phyloP scores from a whole-genome alignment of 805 yeast genomes.

The Schwanniomyces sp. region DNA sequence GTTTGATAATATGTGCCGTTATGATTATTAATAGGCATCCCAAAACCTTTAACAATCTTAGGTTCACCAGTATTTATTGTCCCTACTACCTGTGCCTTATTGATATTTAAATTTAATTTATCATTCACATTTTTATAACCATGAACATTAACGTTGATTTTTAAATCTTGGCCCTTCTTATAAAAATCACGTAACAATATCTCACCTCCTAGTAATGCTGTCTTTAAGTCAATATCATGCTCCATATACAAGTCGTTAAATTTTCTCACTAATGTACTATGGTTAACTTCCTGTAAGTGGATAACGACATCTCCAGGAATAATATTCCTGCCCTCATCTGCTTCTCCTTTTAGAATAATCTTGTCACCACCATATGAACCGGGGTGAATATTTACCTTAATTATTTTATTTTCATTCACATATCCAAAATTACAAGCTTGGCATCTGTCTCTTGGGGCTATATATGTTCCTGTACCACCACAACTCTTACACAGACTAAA shows the following conservation, averaged over 20 bases:
- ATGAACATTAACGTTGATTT: constrained; percentile 35
- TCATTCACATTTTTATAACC: constrained; percentile 19
- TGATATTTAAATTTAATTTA: constrained; percentile 10
- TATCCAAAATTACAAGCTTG: constrained; percentile 40
- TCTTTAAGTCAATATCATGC: constrained; percentile 48
- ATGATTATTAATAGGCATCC: constrained; percentile 56
- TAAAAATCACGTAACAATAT: constrained; percentile 34
- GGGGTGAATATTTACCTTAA: constrained; percentile 53
- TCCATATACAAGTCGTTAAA: constrained; percentile 46
- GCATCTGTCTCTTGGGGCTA: constrained; percentile 22
- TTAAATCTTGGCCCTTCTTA: constrained; percentile 29
- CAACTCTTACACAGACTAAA: constrained; percentile 32
- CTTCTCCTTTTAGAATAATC: constrained; percentile 56
- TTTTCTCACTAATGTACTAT: constrained; percentile 40
- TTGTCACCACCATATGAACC: constrained; percentile 56
- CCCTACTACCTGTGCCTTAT: constrained; percentile 52
- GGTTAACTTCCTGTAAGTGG: constrained; percentile 44
- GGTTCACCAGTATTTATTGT: constrained; percentile 49
- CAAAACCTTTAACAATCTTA: constrained; percentile 50
- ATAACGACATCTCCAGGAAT: constrained; percentile 70
- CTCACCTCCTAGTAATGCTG: constrained; percentile 60
- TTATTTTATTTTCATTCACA: constrained; percentile 46
- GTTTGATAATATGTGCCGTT: constrained; percentile 28
- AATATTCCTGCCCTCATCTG: constrained; percentile 60
- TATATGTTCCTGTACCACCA: constrained; percentile 32